These are phyloP conservation scores for Monosporozyma unispora DNA, from an alignment of 805 yeast genomes.

Conservation along the genomic window DNA sequence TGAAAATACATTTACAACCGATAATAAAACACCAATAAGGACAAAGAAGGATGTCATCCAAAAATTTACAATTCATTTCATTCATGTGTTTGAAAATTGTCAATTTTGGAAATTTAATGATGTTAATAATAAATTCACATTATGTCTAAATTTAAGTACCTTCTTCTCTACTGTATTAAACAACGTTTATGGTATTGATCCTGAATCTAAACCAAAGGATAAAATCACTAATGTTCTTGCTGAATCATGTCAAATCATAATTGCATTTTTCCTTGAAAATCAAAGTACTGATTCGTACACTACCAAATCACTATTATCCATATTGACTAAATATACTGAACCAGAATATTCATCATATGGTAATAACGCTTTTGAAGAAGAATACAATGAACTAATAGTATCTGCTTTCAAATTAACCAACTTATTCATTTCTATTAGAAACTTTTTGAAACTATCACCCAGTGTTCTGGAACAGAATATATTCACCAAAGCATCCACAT, in stretches of 20 bases:
- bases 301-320: conserved; percentile 15
- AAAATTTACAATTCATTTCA: conserved; percentile 44
- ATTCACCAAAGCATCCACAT: conserved; percentile 44
- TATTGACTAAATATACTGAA: conserved; percentile 12
- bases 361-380: conserved; percentile 17
- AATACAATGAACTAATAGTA: conserved; percentile 34
- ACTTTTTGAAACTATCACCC: conserved; percentile 39
- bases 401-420: conserved; percentile 48
- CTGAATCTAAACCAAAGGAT: conserved; percentile 27
- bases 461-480: conserved; percentile 58
- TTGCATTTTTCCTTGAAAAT: neutral
- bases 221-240: conserved; percentile 44
- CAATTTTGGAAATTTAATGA: conserved; percentile 56
- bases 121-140: conserved; percentile 47
- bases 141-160: conserved; percentile 47
- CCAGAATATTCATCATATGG: conserved; percentile 27
- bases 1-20: conserved; percentile 30
- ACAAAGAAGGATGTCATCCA: conserved; percentile 48
- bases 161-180: conserved; percentile 48
- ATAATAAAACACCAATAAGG: conserved; percentile 31
- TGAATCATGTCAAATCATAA: conserved; percentile 33
- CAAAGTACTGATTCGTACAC: conserved; percentile 37
- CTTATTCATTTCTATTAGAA: conserved; percentile 48
- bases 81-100: conserved; percentile 69
- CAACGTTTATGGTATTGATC: conserved; percentile 48